Percentiles rank a stretch among this genome's conserved stretches.
Conservation (phyloP, 2,329 filamentous ascomycete genomes). For the Trichoderma semiorbis region DNA sequence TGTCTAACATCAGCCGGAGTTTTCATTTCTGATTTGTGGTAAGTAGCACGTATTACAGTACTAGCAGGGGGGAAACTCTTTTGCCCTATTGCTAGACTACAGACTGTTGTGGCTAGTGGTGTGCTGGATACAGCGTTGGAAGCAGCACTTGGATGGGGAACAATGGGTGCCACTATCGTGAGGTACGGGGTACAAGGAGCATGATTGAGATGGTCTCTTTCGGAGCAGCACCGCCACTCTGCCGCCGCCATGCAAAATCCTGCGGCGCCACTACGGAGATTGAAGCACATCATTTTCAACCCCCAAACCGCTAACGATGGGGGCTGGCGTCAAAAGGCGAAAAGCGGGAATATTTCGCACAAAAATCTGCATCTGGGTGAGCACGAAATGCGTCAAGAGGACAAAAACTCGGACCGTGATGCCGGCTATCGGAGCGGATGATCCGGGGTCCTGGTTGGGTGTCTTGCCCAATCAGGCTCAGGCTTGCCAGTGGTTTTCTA, state of each 20-base stretch:
- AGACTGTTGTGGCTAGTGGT: background rate
- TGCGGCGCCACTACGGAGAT: background rate
- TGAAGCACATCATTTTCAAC: background rate
- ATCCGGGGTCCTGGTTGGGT: background rate
- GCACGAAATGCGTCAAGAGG: background rate
- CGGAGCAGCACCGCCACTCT: background rate
- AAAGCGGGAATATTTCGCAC: background rate
- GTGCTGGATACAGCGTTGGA: background rate
- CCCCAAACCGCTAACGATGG: background rate
- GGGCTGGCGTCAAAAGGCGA: background rate
- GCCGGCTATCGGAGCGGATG: slow-evolving; percentile 4
- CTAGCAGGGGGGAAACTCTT: background rate
- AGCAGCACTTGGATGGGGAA: background rate
- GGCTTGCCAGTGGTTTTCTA: background rate
- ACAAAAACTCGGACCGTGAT: background rate
- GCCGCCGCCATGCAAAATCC: background rate
- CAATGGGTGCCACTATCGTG: background rate
- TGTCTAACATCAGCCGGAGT: slow-evolving; percentile 1
- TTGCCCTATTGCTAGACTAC: background rate
- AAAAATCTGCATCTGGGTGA: background rate
- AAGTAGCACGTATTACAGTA: background rate
- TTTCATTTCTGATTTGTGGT: background rate
- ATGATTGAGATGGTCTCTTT: background rate
- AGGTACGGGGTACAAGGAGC: background rate
- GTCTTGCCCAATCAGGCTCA: background rate